Evolutionary conservation across 371 early-diverging fungal genomes (phyloP), one percentile per base, ranked within the genome.

Genomic region (Saksenaea vasiformis): DNA sequence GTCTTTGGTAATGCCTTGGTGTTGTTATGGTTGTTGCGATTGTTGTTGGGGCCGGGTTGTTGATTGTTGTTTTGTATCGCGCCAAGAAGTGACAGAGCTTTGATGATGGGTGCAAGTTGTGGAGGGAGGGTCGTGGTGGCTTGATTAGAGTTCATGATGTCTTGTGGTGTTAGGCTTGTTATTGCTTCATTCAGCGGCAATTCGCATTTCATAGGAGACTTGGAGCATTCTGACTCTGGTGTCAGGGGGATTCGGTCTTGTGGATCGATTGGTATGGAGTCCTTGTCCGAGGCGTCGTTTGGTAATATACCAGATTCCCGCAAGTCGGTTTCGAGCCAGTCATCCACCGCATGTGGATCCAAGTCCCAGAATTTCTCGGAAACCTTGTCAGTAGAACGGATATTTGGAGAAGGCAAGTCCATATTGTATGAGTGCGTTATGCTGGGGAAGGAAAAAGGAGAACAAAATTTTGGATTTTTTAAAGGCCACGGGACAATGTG

Each of bases 281-380:
- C 19, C 43, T 41, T 41, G 43, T 41, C 43, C n/a, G 9, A 38
- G 13, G 10, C 3, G 19, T 47, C 22, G 11, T 24, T 19, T 19
- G 59, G 27, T 11, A 76, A 43, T 22, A 72, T 44, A 56, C 66
- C 70, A 26, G 71, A 66, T 37, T 71, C 66, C 9, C 60, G 61
- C 28, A 77, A 61, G 31, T 74, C 78, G 24, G 67, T 68, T 64
- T 74, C 75, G 22, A 74, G 69, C 75, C 78, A 74, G 22, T 68
- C 67, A 55, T 78, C 69, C 27, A 78, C 61, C 35, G 66, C 43
- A 9, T 61, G 63, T 19, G 62, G 58, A 56, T 66, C 63, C 17
- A 66, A 39, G 31, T 61, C 68, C 64, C 60, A 63, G 28, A 41
- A 17, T 17, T 41, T 41, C 14, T 41, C 43, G 14, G 14, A 38